Base-by-base conservation (phyloP, 176 grass and related monocot species). In the Eleusine indica region DNA sequence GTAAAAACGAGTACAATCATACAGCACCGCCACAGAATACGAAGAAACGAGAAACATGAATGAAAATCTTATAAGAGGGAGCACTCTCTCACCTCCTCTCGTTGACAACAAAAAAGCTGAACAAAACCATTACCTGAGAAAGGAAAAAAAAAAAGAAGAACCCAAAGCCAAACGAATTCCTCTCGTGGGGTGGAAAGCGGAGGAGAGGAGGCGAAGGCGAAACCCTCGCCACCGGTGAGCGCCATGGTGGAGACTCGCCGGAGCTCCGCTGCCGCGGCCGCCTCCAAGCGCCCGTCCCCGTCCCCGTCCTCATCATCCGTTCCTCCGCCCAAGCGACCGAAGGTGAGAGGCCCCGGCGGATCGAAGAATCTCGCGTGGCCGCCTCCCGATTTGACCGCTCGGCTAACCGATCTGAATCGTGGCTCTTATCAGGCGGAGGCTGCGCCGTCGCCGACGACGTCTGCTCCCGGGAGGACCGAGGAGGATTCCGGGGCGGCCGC, bases 221-320 rank as follows among this genome's bases (percentile, higher is more conserved):
- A 90, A 71, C 80, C 84, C 84, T 87, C 84, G 75, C 22, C 43
- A 46, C 42, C 75, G 75, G 68, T 84, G 74, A 78, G 87, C 82
- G 76, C 83, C 68, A 97, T 99, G 97, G 97, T 99, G 70, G 97
- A 96, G 87, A 99, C 97, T 74, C 86, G 97, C 83, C 97, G 97
- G 76, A 96, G 93, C 88, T 99, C 93, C 73, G 86, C 89, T 15
- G 76, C 91, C 70, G 80, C 86, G 41, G 81, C 90, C 5, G 85
- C 88, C 43, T 74, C 75, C 66, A 94, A 88, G 87, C 90, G 77
- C 42, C 68, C 91, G 14, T 28, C 85, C 42, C 66, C 92, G 18
- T 80, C 88, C 2, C 68, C 89, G 6, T 83, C 90, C 6, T 86
- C 92, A 32, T 77, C 91, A 11, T 88, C 92, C 12, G 80, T 87